These are phyloP conservation scores for Coffea canephora DNA, from an alignment of 257 asterid genomes.

Conservation along the genomic window DNA sequence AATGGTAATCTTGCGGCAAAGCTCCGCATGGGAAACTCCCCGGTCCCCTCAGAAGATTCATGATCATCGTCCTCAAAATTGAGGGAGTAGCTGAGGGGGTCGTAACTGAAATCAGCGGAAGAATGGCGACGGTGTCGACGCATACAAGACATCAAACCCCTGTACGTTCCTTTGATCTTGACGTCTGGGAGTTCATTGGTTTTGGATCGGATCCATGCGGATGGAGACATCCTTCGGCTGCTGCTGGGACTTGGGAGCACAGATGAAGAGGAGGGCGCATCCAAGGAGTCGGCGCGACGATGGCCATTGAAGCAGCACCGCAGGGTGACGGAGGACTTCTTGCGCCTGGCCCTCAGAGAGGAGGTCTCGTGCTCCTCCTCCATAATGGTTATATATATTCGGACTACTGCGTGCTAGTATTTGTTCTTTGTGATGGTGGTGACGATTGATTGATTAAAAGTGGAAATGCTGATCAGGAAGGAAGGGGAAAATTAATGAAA, in stretches of 20 bases:
- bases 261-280: conserved; percentile 21
- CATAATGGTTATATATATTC: conserved; percentile 5
- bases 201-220: conserved; percentile 21
- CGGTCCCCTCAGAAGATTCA: neutral
- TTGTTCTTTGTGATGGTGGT: neutral
- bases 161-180: conserved; percentile 25
- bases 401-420: neutral
- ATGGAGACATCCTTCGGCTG: conserved; percentile 11
- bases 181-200: neutral
- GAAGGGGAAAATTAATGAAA: neutral
- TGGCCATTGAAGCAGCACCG: conserved; percentile 29
- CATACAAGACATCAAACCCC: conserved; percentile 13
- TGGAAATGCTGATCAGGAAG: neutral
- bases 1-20: conserved; percentile 40
- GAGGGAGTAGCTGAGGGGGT: conserved; percentile 38
- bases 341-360: conserved; percentile 20
- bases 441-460: neutral
- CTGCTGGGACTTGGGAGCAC: conserved; percentile 12
- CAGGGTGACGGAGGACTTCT: conserved; percentile 17
- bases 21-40: conserved; percentile 19
- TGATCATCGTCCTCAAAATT: conserved; percentile 30
- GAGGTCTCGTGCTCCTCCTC: conserved; percentile 31
- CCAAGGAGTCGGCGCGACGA: conserved; percentile 6
- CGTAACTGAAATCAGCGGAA: conserved; percentile 40
- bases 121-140: conserved; percentile 31